Base-by-base conservation (phyloP, 2,329 filamentous ascomycete species). In the Exophiala phaeomuriformis region DNA sequence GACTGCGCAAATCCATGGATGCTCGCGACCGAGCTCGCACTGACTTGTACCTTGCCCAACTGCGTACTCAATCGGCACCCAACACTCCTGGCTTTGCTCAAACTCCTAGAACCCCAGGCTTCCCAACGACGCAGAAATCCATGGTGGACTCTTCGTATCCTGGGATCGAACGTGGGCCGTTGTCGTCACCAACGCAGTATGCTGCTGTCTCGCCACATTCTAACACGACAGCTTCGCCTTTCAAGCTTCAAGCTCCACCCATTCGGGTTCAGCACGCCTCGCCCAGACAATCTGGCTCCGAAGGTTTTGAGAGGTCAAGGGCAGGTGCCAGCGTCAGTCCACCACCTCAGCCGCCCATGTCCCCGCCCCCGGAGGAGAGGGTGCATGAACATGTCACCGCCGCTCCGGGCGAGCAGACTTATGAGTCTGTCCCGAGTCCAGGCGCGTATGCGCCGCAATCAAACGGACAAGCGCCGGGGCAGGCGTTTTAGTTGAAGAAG, bases 1-100 rank as follows among this genome's bases (percentile, higher is more conserved):
- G 87, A 69, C 87, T 98, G 59, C 84, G 86, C 72, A 97, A 96
- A 79, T 90, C 90, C 59, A 98, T 98, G 93, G 87, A 95, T 69
- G 77, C 87, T 68, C 89, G 93, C 64, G 93, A 98, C 77, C 86
- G 88, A 67, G 93, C 93, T 61, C 87, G 93, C 59, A 91, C 88
- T 57, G 90, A 97, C 69, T 82, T 98, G 60, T 97, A 97, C 76
- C 88, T 97, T 59, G 89, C 84, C 52, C 85, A 88, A 70, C 80
- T 88, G 37, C 83, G 83, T 61, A 76, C 82, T 19, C 90, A 97
- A 74, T 95, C 90, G 29, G 90, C 90, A 3, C 91, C 91, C 63
- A 96, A 96, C 77, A 96, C 91, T 0, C 91, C 91, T 8, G 90
- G 90, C 61, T 90, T 94, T 68, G 84, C 83, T 31, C 82, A 84